Evolutionary conservation across 2,329 filamentous ascomycete genomes (phyloP), one percentile per base, ranked within the genome.

Genomic region (Colletotrichum noveboracense): DNA sequence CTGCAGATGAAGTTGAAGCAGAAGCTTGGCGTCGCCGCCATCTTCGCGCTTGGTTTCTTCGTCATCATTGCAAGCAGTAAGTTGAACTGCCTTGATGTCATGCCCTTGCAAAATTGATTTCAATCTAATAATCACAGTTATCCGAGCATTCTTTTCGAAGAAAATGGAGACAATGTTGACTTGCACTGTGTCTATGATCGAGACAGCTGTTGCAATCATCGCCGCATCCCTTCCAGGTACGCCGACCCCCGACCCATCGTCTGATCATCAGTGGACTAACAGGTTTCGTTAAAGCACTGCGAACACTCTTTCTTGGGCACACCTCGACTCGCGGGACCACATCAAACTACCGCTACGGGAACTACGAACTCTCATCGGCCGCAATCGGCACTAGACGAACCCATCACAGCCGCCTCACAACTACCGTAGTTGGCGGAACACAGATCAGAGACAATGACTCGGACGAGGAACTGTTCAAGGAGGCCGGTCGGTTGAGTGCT

Each of bases 171-270:
- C 82, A 1, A 85, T 85, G 83, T 66, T 84, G 43, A 84, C 83
- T 3, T 85, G 83, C 74, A 85, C 83, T 1, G 82, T 85, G 21
- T 84, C 82, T 6, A 85, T 85, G 82, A 78, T 84, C n/a, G 83
- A 85, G 67, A 83, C 82, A 0, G 78, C 84, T 6, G 82, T 86
- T 9, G 83, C 85, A 2, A 85, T 86, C 38, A 86, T 86, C 12
- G 83, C 84, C 2, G 81, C 83, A 4, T 85, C 83, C n/a, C 82
- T 86, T 1, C 84, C 84, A 34, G 80, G 81, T 82, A 65, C 5
- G 80, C 70, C 3, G 7, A 14, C 61, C 9, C 43, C 1, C 7
- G 1, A 60, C n/a, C 12, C 34, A 13, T n/a, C 36, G 1, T 12
- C 48, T 3, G 13, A n/a, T 16, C 7, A 18, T 24, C 28, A 21